Conservation (phyloP, 2,329 filamentous ascomycete genomes). For the Exophiala sp. region DNA sequence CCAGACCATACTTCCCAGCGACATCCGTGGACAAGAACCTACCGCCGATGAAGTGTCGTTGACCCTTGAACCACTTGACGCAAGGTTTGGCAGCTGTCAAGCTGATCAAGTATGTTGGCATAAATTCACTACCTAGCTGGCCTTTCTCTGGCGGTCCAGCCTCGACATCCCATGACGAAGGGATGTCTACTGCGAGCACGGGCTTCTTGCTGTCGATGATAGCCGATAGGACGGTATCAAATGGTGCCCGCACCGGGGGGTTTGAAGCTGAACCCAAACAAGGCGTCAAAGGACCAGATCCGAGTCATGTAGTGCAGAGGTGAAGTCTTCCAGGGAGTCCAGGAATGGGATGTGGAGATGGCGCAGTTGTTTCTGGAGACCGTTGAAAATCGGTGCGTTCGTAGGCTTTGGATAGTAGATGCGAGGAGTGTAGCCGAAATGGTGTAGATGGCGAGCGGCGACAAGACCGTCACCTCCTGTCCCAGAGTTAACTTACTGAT, state of each 20-base stretch:
- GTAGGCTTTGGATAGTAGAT: slow-evolving; percentile 91
- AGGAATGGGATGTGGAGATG: slow-evolving; percentile 73
- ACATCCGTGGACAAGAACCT: slow-evolving; percentile 75
- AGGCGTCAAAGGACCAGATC: slow-evolving; percentile 86
- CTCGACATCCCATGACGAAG: slow-evolving; percentile 92
- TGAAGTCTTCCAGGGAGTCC: slow-evolving; percentile 62
- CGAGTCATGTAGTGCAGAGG: slow-evolving; percentile 56
- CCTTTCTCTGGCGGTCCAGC: slow-evolving; percentile 71
- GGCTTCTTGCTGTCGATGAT: slow-evolving; percentile 65
- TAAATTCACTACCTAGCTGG: slow-evolving; percentile 65
- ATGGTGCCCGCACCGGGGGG: slow-evolving; percentile 91
- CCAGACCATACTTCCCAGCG: slow-evolving; percentile 78
- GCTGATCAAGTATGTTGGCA: slow-evolving; percentile 74
- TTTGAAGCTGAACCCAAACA: slow-evolving; percentile 93
- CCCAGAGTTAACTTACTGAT: not conserved
- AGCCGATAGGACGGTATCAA: slow-evolving; percentile 70
- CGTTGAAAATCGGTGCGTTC: slow-evolving; percentile 84
- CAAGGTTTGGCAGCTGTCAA: slow-evolving; percentile 91
- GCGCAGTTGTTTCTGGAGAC: slow-evolving; percentile 75
- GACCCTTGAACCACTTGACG: slow-evolving; percentile 71
- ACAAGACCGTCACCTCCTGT: slow-evolving; percentile 89
- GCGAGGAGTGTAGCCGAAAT: slow-evolving; percentile 84
- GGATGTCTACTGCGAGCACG: slow-evolving; percentile 84
- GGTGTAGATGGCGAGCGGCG: slow-evolving; percentile 80
- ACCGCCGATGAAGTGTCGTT: slow-evolving; percentile 82